Conservation (phyloP, 345 rosid species). For the Eucalyptus victrix region DNA sequence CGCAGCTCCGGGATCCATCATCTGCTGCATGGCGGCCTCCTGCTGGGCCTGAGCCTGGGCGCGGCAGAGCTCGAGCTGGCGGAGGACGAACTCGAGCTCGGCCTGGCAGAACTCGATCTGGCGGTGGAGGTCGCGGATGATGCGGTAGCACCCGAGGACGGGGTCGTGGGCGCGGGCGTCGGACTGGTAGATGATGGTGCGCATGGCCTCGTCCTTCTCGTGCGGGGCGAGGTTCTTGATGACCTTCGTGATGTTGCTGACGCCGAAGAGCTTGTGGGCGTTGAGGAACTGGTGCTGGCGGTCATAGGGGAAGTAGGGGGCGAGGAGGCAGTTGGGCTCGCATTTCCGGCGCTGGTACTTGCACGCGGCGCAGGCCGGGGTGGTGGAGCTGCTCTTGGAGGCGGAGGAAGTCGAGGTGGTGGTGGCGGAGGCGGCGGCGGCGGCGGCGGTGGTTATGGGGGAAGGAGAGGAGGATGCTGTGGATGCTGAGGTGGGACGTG, state of each 20-base stretch:
- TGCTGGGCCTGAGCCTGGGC: conserved; percentile 7
- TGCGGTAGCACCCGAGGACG: conserved; percentile 64
- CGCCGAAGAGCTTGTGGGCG: conserved; percentile 90
- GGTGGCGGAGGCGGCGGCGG: background rate
- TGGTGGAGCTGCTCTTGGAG: conserved; percentile 10
- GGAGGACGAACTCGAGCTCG: conserved; percentile 70
- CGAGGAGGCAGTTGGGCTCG: conserved; percentile 86
- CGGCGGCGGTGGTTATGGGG: background rate
- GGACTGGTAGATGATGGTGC: conserved; percentile 73
- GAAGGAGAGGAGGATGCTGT: background rate
- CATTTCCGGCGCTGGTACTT: conserved; percentile 94
- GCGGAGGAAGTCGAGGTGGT: background rate
- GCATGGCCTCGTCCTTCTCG: conserved; percentile 79
- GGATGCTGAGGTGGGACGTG: background rate
- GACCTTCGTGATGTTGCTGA: conserved; percentile 81
- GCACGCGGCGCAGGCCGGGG: conserved; percentile 95
- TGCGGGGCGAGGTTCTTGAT: conserved; percentile 49
- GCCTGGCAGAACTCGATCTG: conserved; percentile 57
- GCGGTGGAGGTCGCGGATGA: conserved; percentile 53
- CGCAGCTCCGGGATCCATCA: background rate
- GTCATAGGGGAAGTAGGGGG: conserved; percentile 91
- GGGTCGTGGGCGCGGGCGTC: conserved; percentile 87
- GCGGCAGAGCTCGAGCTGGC: conserved; percentile 52
- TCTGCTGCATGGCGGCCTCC: background rate
- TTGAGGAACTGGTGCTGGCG: conserved; percentile 81